Base-by-base conservation (phyloP, 1,284 basidiomycete genomes). In the Ceraceosorus guamensis region DNA sequence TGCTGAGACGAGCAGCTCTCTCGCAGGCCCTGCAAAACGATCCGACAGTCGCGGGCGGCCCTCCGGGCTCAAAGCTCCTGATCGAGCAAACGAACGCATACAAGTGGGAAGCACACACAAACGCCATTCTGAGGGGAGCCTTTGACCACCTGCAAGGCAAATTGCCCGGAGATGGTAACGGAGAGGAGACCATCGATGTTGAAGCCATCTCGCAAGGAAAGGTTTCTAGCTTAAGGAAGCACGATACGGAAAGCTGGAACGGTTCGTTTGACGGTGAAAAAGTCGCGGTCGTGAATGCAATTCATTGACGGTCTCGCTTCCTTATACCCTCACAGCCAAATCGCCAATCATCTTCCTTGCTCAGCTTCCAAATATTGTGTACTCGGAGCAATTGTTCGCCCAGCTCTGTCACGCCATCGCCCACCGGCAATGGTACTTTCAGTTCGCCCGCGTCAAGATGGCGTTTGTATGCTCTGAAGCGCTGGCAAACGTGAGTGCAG, bases 281-380 rank as follows among this genome's bases (percentile, higher is more conserved):
- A 3, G 1, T 24, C 3, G 24, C 24, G 24, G 24, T 24, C 24
- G 3, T 24, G 24, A 24, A 24, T 24, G 24, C 24, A 3, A 1
- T 24, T 24, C 2, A 24, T 24, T 24, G 24, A 24, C 24, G 24
- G 24, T 24, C 24, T 24, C 24, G 24, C 24, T 24, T 24, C 24
- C 3, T 24, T 24, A 24, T 41, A 16, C 39, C 39, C 39, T 11
- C 39, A 41, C 11, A 41, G 39, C 30, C 30, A 24, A 35, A 24
- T 52, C 59, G 2, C 68, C 70, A 0, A 18, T 75, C 4, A 48
- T 73, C 43, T 72, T 73, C 52, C 50, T 75, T 18, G 67, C 67
- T 0, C 71, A 74, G 51, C 60, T 75, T 4, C 73, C 73, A 32
- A 74, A 71, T 50, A 67, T 68, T 6, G 73, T 75, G 6, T 69